Conservation (phyloP, 1,284 basidiomycete species). For the Polyporus tsugae region DNA sequence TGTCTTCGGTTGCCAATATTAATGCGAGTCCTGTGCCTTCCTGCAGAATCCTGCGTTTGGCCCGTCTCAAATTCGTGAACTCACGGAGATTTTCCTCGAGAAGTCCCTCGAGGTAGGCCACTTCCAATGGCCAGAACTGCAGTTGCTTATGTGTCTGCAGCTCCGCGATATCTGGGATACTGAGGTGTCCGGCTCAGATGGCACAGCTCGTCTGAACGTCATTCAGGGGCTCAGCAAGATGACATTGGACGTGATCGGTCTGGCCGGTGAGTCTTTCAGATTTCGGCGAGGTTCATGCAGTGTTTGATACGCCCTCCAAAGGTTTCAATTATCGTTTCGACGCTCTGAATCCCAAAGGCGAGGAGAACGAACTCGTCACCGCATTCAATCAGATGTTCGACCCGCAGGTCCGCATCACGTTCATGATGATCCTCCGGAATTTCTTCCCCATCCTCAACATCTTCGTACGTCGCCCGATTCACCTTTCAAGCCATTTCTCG, state of each 20-base stretch:
- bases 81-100: slow-evolving; percentile 61
- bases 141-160: slow-evolving; percentile 18
- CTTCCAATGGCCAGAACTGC: background rate
- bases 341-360: slow-evolving; percentile 39
- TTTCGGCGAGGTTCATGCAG: slow-evolving; percentile 12
- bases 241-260: slow-evolving; percentile 61
- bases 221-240: slow-evolving; percentile 49
- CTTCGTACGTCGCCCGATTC: slow-evolving; percentile 20
- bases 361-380: slow-evolving; percentile 48
- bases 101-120: slow-evolving; percentile 53
- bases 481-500: no score
- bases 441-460: slow-evolving; percentile 23
- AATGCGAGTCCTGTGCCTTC: background rate
- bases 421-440: slow-evolving; percentile 16
- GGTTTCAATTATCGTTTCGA: slow-evolving; percentile 63
- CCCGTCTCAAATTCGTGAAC: slow-evolving; percentile 57
- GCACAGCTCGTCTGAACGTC: slow-evolving; percentile 46
- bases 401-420: background rate
- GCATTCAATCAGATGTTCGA: slow-evolving; percentile 45
- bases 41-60: slow-evolving; percentile 66
- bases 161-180: slow-evolving; percentile 40
- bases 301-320: no score
- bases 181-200: slow-evolving; percentile 23
- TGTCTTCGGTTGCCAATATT: background rate
- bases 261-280: slow-evolving; percentile 45